Evolutionary conservation across 495 filamentous ascomycete genomes (phyloP), one percentile per base, ranked within the genome.

Genomic region (Penicillium maclennaniae): DNA sequence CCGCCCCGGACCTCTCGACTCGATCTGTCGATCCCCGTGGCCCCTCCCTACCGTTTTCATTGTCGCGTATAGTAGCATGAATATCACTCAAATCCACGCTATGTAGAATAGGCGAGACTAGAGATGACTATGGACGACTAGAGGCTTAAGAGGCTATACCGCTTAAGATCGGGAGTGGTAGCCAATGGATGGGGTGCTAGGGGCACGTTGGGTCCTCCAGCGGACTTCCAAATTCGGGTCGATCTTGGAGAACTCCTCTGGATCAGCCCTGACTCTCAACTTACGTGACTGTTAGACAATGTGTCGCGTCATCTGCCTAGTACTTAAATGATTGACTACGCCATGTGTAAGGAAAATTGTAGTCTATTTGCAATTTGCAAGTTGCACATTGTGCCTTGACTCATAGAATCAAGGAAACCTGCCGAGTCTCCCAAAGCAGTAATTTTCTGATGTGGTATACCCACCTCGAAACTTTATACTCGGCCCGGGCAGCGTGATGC

Each of bases 211-310:
- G 9, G n/a, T 16, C 42, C 60, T 66, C 60, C 47, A 45, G 41
- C 55, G 59, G 59, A 45, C 63, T 63, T 63, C 63, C 63, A 59
- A 17, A 58, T 66, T 57, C 60, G 63, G 63, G 60, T 55, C 57
- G 60, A 66, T 66, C 63, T 61, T 53, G 59, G 59, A 40, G 45
- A 41, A 46, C 41, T 21, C 47, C 53, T 58, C 56, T 59, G 5
- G 59, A 55, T 49, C 54, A 53, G 45, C 23, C 28, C 38, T 17
- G 31, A 34, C 31, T 34, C 31, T 14, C 15, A 3, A 14, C n/a
- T 40, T 40, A 14, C 38, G 4, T 1, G 38, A 17, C 10, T 20
- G n/a, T n/a, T n/a, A n/a, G n/a, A n/a, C n/a, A n/a, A n/a, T n/a
- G 19, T 40, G 8, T 39, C 16, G 19, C 19, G 19, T 19, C 38